phyloP scores from a whole-genome alignment of 768 basidiomycete species.

The Calocybe indica region DNA sequence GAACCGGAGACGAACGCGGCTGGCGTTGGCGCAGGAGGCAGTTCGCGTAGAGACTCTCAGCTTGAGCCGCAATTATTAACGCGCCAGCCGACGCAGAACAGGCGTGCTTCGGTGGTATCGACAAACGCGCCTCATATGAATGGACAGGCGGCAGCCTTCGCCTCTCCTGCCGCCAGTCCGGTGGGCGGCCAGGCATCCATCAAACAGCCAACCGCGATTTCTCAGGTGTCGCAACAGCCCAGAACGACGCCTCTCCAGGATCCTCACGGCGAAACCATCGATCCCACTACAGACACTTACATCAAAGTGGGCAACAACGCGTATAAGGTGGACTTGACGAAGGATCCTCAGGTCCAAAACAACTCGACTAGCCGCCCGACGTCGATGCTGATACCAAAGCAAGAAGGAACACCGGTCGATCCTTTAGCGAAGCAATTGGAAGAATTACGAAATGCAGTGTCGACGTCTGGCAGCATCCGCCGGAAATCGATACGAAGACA shows the following conservation, averaged over 20 bases:
- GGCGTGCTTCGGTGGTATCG: constrained; percentile 25
- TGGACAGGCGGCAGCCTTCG: constrained; percentile 7
- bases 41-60: constrained; percentile 30
- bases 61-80: constrained; percentile 20
- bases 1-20: constrained; percentile 53
- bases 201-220: constrained; percentile 7
- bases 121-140: constrained; percentile 1
- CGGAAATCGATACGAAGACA: constrained; percentile 34
- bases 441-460: constrained; percentile 44
- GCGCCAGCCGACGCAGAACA: constrained; percentile 11
- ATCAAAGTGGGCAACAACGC: constrained; percentile 65
- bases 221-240: constrained; percentile 12
- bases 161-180: constrained; percentile 15
- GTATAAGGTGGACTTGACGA: constrained; percentile 59
- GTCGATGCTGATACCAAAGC: constrained; percentile 23
- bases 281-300: constrained; percentile 58
- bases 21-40: constrained; percentile 67
- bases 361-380: constrained; percentile 18
- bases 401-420: constrained; percentile 36
- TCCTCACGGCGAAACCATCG: constrained; percentile 52
- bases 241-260: constrained; percentile 32
- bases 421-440: constrained; percentile 65
- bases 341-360: constrained; percentile 53
- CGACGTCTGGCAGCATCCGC: constrained; percentile 41
- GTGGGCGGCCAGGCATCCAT: constrained; percentile 16